Evolutionary conservation across 1,284 basidiomycete species (phyloP).

Genomic region (Rhodotorula sp.): DNA sequence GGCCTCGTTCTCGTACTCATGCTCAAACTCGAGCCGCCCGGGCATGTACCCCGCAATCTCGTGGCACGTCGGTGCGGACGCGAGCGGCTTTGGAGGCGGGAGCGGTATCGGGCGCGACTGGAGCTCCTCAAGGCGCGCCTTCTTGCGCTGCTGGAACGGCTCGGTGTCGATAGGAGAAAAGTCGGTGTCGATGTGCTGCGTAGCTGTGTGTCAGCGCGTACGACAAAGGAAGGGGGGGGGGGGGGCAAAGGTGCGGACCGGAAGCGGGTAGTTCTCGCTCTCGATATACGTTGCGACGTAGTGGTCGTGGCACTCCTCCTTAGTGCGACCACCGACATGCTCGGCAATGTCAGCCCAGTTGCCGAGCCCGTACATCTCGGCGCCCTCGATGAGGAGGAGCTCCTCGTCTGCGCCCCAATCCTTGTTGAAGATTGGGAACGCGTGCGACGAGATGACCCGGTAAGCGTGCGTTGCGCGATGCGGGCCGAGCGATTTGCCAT

Average conservation of each 20-base stretch:
- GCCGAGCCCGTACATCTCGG: constrained; percentile 84
- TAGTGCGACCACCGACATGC: constrained; percentile 82
- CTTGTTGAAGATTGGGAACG: constrained; percentile 90
- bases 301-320: constrained; percentile 91
- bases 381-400: constrained; percentile 84
- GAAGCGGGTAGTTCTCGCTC: constrained; percentile 73
- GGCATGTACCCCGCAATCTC: constrained; percentile 93
- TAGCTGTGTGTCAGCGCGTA: background rate
- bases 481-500: constrained; percentile 81
- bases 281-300: constrained; percentile 82
- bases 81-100: constrained; percentile 65
- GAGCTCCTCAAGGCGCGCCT: constrained; percentile 71
- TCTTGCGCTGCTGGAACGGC: constrained; percentile 83
- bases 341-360: constrained; percentile 98
- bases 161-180: constrained; percentile 68
- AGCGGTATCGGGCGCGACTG: constrained; percentile 54
- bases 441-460: constrained; percentile 89
- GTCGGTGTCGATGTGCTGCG: constrained; percentile 64
- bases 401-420: constrained; percentile 99
- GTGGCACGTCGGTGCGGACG: constrained; percentile 91
- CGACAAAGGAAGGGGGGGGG: background rate
- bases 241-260: constrained; percentile 60
- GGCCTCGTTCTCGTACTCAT: constrained; percentile 84
- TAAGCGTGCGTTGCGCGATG: constrained; percentile 91
- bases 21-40: constrained; percentile 92